Percentiles rank a stretch among this genome's conserved stretches.
Conservation (phyloP, 495 filamentous ascomycete genomes). For the Neurospora sp. region DNA sequence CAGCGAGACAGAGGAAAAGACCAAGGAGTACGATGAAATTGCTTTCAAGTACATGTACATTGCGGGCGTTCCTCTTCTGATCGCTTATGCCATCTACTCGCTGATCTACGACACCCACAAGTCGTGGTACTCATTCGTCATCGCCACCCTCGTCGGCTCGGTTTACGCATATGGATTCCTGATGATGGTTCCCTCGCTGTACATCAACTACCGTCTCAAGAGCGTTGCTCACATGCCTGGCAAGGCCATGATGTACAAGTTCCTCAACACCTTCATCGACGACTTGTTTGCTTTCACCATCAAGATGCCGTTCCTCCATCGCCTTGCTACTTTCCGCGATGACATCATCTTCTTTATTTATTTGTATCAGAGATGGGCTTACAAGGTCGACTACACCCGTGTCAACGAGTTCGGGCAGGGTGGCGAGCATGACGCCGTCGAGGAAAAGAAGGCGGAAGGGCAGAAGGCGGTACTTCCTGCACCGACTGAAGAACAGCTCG, state of each 20-base stretch:
- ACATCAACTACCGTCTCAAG: slow-evolving; percentile 98
- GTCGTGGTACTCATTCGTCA: slow-evolving; percentile 91
- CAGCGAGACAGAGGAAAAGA: slow-evolving; percentile 90
- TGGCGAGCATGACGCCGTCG: slow-evolving; percentile 68
- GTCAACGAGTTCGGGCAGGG: slow-evolving; percentile 99
- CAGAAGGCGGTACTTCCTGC: slow-evolving; percentile 5
- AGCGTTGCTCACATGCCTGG: slow-evolving; percentile 94
- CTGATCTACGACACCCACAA: slow-evolving; percentile 92
- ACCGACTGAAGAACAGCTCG: slow-evolving; percentile 3
- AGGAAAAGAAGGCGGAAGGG: slow-evolving; percentile 33
- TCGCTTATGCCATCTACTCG: slow-evolving; percentile 84
- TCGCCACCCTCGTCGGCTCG: slow-evolving; percentile 83
- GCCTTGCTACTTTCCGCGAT: slow-evolving; percentile 87
- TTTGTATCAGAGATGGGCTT: slow-evolving; percentile 89
- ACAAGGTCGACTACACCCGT: slow-evolving; percentile 83
- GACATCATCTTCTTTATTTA: slow-evolving; percentile 98
- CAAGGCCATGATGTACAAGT: slow-evolving; percentile 95
- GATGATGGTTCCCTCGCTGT: slow-evolving; percentile 97
- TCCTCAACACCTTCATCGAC: slow-evolving; percentile 65
- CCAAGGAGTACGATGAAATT: slow-evolving; percentile 94
- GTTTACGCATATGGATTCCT: slow-evolving; percentile 98
- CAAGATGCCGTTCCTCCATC: slow-evolving; percentile 95
- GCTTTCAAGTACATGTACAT: slow-evolving; percentile 96
- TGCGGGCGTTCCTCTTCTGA: slow-evolving; percentile 75
- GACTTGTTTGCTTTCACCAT: slow-evolving; percentile 92